phyloP scores from a whole-genome alignment of 371 early-diverging fungal genomes.

The Syncephalis plumigaleata region DNA sequence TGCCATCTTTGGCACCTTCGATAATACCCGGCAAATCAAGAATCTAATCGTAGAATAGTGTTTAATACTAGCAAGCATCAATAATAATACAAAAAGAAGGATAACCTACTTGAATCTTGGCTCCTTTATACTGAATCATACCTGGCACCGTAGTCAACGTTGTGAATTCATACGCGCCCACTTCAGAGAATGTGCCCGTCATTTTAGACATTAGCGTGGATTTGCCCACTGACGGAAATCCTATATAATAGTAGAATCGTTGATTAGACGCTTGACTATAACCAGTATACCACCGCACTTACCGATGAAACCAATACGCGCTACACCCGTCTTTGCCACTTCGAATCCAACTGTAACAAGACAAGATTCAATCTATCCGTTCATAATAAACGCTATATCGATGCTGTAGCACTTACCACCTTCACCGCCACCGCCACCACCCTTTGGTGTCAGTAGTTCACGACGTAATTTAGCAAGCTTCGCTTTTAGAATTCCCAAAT shows the following conservation, averaged over 20 bases:
- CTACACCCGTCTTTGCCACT: slow-evolving; percentile 93
- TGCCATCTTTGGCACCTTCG: slow-evolving; percentile 98
- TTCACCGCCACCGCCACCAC: slow-evolving; percentile 64
- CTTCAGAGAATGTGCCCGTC: slow-evolving; percentile 96
- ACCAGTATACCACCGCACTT: slow-evolving; percentile 1
- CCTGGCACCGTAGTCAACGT: slow-evolving; percentile 95
- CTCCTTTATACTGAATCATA: slow-evolving; percentile 94
- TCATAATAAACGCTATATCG: not conserved
- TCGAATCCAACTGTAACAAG: slow-evolving; percentile 68
- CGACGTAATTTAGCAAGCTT: slow-evolving; percentile 93
- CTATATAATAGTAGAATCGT: slow-evolving; percentile 13
- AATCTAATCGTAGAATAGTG: no score
- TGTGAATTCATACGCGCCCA: slow-evolving; percentile 97
- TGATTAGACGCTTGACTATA: not conserved
- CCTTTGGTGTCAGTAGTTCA: slow-evolving; percentile 79
- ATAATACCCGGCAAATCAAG: slow-evolving; percentile 85
- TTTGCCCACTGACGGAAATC: slow-evolving; percentile 96
- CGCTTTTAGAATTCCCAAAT: slow-evolving; percentile 97
- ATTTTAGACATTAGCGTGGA: slow-evolving; percentile 93
- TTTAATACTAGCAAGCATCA: slow-evolving; percentile 15
- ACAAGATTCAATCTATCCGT: not conserved
- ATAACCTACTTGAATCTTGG: slow-evolving; percentile 64
- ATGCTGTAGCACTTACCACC: slow-evolving; percentile 30
- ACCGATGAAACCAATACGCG: slow-evolving; percentile 85
- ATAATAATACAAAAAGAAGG: slow-evolving; percentile 39